Evolutionary conservation across 2,329 filamentous ascomycete species (phyloP), one percentile per base, ranked within the genome.

Genomic region (Penicillium sp.): DNA sequence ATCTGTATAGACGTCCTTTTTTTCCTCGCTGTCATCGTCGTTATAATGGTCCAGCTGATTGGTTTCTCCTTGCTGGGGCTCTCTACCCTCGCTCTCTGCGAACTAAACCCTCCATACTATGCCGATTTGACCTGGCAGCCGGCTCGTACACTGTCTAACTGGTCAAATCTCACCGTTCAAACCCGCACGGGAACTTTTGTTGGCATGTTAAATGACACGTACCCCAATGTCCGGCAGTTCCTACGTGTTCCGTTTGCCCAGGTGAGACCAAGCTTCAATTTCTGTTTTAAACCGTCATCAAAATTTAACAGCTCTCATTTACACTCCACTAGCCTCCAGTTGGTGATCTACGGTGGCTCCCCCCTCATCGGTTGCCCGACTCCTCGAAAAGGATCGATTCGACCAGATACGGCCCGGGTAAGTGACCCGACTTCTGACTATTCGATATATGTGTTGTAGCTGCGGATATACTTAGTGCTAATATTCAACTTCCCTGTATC

Each of bases 241-340:
- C 66, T 72, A 22, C 68, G 69, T 22, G 67, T 77, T 10, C 74
- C 74, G 2, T 77, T 68, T 56, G 73, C 74, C 19, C 68, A 74
- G 58, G 56, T 62, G 37, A 42, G 46, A 3, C 7, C 13, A 11
- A 33, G 29, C 22, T n/a, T 14, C 14, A 27, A 14, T 21, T 24
- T 44, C 42, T 22, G 21, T 5, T 44, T 10, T 9, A 44, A 44
- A 44, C 1, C 5, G 27, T 29, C 27, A 29, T 29, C 27, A 29
- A 29, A 4, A 3, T 29, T 44, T 44, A 16, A 44, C 16, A 47
- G 16, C 7, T 10, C 14, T 47, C 6, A 6, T 31, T 31, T 14
- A 13, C 3, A 14, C 29, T 31, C 6, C 13, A 2, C 4, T n/a
- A 45, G 49, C 65, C 66, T 24, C 73, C 73, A 1, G 52, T 71